These are phyloP conservation scores for Ophiosphaerella korrae DNA, from an alignment of 2,329 filamentous ascomycete species.

Conservation along the genomic window DNA sequence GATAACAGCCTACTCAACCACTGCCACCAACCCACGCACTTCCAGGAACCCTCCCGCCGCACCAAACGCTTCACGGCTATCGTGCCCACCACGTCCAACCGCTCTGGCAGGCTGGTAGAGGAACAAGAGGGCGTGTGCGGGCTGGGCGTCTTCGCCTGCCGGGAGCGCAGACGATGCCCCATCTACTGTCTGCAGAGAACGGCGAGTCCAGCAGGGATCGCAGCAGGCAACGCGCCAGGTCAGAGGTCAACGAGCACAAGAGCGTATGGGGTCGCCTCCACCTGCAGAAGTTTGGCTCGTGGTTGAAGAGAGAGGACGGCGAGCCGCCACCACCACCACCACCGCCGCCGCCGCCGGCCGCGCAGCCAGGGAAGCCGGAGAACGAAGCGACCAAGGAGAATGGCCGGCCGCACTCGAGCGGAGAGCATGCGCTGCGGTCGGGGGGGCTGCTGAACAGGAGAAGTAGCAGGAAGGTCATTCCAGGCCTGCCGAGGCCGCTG, in stretches of 20 bases:
- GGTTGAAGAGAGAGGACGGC: conserved; percentile 48
- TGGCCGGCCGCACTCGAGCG: conserved; percentile 41
- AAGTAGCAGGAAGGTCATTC: conserved; percentile 67
- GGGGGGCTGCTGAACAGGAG: conserved; percentile 32
- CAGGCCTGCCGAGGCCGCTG: conserved; percentile 74
- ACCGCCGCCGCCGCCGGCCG: neutral
- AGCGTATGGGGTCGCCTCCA: conserved; percentile 46
- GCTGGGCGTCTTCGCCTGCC: conserved; percentile 14
- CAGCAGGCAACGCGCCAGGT: conserved; percentile 41
- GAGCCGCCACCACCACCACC: conserved; percentile 20
- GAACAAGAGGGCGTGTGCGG: conserved; percentile 23
- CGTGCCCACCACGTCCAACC: conserved; percentile 1
- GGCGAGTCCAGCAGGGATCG: conserved; percentile 34
- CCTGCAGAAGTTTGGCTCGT: conserved; percentile 48
- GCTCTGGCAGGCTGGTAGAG: conserved; percentile 2
- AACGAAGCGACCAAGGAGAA: conserved; percentile 36
- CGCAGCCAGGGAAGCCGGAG: neutral
- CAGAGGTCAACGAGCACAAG: conserved; percentile 40
- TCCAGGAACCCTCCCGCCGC: conserved; percentile 16
- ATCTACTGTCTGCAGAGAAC: conserved; percentile 30
- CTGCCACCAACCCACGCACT: conserved; percentile 9
- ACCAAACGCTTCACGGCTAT: conserved; percentile 7
- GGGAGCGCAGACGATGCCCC: conserved; percentile 29
- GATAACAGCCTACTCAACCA: conserved; percentile 31
- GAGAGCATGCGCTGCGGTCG: conserved; percentile 20